Percentiles rank a stretch among this genome's conserved stretches.
phyloP scores from a whole-genome alignment of 805 yeast species.

The Barnettozyma populi region DNA sequence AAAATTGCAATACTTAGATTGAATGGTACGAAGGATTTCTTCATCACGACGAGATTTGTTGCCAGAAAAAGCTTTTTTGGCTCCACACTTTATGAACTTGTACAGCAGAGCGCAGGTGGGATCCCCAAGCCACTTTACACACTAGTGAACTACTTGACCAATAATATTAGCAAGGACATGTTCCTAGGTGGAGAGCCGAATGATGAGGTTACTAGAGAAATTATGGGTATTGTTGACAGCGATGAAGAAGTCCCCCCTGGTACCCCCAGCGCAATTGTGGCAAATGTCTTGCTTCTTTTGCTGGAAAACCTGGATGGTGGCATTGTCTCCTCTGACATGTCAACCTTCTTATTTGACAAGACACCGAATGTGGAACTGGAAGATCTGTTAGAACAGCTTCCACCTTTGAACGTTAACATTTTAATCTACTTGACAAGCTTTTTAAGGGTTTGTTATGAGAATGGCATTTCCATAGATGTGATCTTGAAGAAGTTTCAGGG shows the following conservation, averaged over 20 bases:
- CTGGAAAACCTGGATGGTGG: conserved; percentile 35
- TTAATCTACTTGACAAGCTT: conserved; percentile 36
- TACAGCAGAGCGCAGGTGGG: conserved; percentile 17
- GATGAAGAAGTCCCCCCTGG: conserved; percentile 20
- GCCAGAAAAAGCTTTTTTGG: conserved; percentile 27
- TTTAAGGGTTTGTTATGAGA: conserved; percentile 28
- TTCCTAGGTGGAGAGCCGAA: conserved; percentile 20
- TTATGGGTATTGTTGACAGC: conserved; percentile 19
- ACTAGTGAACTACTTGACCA: conserved; percentile 26
- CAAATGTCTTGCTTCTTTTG: conserved; percentile 26
- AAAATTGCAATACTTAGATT: conserved; percentile 26
- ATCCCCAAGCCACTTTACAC: conserved; percentile 30
- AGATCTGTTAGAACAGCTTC: conserved; percentile 33
- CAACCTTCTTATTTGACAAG: conserved; percentile 21
- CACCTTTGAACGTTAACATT: conserved; percentile 37
- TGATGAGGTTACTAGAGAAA: conserved; percentile 18
- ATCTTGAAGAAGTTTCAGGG: conserved; percentile 26
- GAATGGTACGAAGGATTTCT: conserved; percentile 28
- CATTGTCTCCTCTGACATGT: conserved; percentile 31
- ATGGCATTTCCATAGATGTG: conserved; percentile 17
- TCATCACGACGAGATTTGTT: conserved; percentile 25
- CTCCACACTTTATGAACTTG: conserved; percentile 26
- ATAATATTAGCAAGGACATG: conserved; percentile 22
- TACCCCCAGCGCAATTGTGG: conserved; percentile 22
- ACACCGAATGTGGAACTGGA: conserved; percentile 27